A percentile compares a stretch with the other conserved stretches of the same genome.
Evolutionary conservation across 331 rosid genomes (phyloP).

Genomic region (Quercus tomentella): DNA sequence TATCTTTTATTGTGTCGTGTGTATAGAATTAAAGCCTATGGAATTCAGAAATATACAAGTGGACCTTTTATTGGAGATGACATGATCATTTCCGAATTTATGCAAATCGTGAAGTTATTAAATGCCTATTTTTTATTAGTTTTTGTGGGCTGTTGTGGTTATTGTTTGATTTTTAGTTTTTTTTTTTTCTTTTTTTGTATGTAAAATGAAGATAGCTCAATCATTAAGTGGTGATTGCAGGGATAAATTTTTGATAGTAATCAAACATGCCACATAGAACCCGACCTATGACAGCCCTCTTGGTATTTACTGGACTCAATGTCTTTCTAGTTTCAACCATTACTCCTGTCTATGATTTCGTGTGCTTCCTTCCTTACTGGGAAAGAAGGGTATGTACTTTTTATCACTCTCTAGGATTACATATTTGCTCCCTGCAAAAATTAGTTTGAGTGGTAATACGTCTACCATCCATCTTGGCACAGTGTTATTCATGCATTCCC

Average conservation of each 20-base stretch:
- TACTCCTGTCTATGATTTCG: conserved; percentile 76
- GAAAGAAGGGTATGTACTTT: conserved; percentile 72
- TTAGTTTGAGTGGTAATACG: neutral
- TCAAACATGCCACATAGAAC: conserved; percentile 79
- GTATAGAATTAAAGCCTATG: no score
- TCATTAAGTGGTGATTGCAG: conserved; percentile 25
- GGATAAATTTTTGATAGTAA: conserved; percentile 4
- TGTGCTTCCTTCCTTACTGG: conserved; percentile 91
- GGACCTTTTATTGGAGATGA: no score
- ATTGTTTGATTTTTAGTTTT: neutral
- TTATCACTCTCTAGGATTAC: neutral
- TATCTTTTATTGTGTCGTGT: neutral
- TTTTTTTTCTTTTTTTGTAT: neutral
- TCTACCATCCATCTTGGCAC: no score
- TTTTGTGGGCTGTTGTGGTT: no score
- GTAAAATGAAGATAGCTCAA: neutral
- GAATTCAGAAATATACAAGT: no score
- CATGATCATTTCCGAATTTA: no score
- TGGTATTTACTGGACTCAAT: conserved; percentile 76
- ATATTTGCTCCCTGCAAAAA: neutral
- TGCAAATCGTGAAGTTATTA: no score
- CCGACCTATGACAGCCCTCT: conserved; percentile 74
- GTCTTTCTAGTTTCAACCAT: conserved; percentile 62
- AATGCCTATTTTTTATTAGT: no score
- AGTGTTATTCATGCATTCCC: no score